Conservation (phyloP, 1,284 basidiomycete genomes). For the Ustilago xerochloae region DNA sequence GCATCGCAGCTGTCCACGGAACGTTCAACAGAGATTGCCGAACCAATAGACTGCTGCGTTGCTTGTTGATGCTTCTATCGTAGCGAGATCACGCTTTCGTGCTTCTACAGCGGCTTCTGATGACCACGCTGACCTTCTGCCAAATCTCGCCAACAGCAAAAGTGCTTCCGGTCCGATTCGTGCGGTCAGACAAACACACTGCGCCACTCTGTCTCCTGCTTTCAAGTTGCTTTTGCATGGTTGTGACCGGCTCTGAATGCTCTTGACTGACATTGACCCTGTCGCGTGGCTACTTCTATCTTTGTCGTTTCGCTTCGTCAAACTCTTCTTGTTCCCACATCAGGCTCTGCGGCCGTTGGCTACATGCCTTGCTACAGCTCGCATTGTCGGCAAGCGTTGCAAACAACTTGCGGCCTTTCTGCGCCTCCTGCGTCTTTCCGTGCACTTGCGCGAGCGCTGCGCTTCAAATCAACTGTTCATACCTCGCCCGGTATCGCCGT, state of each 20-base stretch:
- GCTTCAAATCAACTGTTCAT: too few relatives aligned
- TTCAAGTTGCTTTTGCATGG: neutral
- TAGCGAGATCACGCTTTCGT: too few relatives aligned
- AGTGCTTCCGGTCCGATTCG: neutral
- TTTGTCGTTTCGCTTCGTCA: neutral
- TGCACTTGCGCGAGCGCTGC: too few relatives aligned
- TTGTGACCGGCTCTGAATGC: neutral
- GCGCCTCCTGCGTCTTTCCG: too few relatives aligned
- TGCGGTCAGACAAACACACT: neutral
- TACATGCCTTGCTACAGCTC: neutral
- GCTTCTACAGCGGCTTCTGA: neutral
- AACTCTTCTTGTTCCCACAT: neutral
- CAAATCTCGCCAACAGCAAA: neutral
- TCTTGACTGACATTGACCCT: neutral
- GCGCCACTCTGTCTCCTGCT: neutral
- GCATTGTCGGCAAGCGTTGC: neutral
- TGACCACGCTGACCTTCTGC: neutral
- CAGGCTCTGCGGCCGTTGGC: neutral
- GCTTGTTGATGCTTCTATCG: neutral
- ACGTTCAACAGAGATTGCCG: neutral
- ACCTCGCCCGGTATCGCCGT: neutral
- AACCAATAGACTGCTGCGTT: neutral
- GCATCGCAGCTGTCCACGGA: too few relatives aligned
- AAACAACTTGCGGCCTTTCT: neutral
- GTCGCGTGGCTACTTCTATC: neutral